Conservation (phyloP, 345 rosid genomes). For the Tarenaya hassleriana region DNA sequence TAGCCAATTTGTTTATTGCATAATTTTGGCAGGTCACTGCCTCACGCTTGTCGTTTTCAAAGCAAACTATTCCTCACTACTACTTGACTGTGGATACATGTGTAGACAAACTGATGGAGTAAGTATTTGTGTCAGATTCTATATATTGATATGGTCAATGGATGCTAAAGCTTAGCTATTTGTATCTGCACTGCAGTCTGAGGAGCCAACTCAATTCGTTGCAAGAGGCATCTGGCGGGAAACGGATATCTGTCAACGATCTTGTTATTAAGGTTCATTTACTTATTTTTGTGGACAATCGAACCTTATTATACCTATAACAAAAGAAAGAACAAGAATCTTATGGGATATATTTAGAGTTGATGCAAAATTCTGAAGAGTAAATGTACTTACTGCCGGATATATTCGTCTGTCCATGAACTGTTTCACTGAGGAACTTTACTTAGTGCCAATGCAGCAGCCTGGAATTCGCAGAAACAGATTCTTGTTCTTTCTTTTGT, state of each 20-base stretch:
- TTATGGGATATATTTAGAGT: too few relatives aligned
- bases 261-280: slow-evolving; percentile 87
- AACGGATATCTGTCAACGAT: slow-evolving; percentile 86
- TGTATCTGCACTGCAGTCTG: slow-evolving; percentile 51
- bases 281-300: slow-evolving; percentile 6
- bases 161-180: slow-evolving; percentile 10
- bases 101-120: slow-evolving; percentile 92
- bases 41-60: slow-evolving; percentile 78
- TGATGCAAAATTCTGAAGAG: too few relatives aligned
- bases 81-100: slow-evolving; percentile 86
- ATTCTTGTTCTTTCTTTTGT: slow-evolving; percentile 9
- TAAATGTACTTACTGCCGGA: slow-evolving; percentile 78
- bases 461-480: slow-evolving; percentile 40
- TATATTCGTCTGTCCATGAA: slow-evolving; percentile 88
- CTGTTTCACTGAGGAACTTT: slow-evolving; percentile 96
- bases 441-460: slow-evolving; percentile 90
- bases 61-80: slow-evolving; percentile 98
- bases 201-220: slow-evolving; percentile 70
- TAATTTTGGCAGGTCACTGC: slow-evolving; percentile 72
- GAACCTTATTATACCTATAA: slow-evolving; percentile 69
- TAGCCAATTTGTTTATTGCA: slow-evolving; percentile 19
- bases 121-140: slow-evolving; percentile 23
- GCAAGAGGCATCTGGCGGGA: slow-evolving; percentile 92
- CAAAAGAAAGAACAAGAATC: too few relatives aligned
- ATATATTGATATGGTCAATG: not conserved